Conservation (phyloP, 768 basidiomycete genomes). For the Leucosporidium yakuticum region DNA sequence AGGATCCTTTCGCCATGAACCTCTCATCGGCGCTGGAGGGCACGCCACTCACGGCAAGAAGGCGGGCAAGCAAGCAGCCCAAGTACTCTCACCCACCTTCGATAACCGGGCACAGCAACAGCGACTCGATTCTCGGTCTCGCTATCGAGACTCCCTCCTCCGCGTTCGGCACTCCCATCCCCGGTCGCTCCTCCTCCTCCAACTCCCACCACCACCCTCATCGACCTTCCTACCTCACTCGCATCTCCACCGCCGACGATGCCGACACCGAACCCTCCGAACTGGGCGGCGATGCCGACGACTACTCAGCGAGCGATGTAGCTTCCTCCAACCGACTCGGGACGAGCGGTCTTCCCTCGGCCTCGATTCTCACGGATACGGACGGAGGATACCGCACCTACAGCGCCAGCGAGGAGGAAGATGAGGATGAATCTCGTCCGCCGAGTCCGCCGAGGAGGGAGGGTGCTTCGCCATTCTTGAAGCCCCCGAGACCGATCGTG, state of each 20-base stretch:
- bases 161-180: background rate
- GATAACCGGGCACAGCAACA: background rate
- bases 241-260: slow-evolving; percentile 9
- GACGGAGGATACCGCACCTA: slow-evolving; percentile 5
- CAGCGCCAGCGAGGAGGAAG: background rate
- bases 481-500: background rate
- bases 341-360: too few relatives aligned
- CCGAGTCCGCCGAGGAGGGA: too few relatives aligned
- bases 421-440: background rate
- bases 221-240: too few relatives aligned
- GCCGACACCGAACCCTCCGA: slow-evolving; percentile 14
- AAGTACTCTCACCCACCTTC: background rate
- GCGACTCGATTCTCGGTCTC: background rate
- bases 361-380: background rate
- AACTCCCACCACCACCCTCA: background rate
- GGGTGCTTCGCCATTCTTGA: background rate
- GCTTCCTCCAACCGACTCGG: too few relatives aligned
- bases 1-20: slow-evolving; percentile 2
- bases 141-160: slow-evolving; percentile 8
- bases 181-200: background rate
- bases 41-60: slow-evolving; percentile 7
- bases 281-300: background rate
- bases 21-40: slow-evolving; percentile 1
- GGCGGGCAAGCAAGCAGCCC: background rate
- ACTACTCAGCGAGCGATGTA: background rate